Conservation (phyloP, 208 protist genomes). For the Leishmania arabica region DNA sequence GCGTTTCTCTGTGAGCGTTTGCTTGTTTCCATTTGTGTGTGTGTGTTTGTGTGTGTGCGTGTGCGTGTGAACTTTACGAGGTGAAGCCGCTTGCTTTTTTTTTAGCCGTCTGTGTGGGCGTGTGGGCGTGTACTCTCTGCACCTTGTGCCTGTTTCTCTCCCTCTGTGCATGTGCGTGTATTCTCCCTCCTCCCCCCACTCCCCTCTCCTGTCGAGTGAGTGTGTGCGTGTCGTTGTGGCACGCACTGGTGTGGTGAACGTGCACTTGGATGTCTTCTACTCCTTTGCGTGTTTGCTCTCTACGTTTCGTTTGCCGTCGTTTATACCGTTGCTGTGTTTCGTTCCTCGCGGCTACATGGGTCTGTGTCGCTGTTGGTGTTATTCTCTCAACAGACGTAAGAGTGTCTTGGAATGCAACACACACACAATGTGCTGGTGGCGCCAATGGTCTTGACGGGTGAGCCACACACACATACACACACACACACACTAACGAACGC, state of each 20-base stretch:
- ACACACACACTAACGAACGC: neutral
- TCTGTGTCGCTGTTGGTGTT: neutral
- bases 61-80: neutral
- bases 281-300: neutral
- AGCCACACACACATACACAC: neutral
- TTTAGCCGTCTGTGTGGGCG: neutral
- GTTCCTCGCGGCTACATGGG: neutral
- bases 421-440: neutral
- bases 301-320: neutral
- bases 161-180: neutral
- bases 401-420: neutral
- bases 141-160: neutral
- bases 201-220: neutral
- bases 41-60: neutral
- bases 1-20: slow-evolving; percentile 1
- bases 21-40: neutral
- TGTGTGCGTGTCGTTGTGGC: neutral
- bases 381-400: neutral
- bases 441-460: neutral
- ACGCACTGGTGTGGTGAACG: neutral
- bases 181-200: no score
- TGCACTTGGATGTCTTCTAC: neutral
- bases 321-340: neutral
- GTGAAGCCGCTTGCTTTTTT: neutral
- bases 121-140: neutral